Conservation (phyloP, 78 protist species). For the Chrysochromulina parva region DNA sequence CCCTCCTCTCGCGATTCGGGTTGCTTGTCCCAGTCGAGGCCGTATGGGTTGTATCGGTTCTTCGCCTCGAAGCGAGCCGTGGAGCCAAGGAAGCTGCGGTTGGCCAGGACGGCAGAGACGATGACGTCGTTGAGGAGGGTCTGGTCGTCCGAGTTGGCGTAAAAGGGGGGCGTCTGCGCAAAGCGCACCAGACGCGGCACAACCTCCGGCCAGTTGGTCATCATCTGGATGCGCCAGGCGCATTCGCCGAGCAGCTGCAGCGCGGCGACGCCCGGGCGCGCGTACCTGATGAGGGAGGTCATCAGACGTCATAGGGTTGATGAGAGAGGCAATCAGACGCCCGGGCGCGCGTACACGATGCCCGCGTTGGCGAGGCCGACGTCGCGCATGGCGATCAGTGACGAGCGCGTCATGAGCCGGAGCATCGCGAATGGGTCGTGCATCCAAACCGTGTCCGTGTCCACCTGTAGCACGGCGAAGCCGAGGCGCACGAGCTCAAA, state of each 20-base stretch:
- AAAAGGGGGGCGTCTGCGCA: not conserved
- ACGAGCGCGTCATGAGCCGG: not conserved
- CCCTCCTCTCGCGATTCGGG: no score
- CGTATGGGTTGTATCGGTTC: not conserved
- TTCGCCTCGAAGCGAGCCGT: not conserved
- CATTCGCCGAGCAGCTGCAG: not conserved
- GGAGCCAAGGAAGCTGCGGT: not conserved
- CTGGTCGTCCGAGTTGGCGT: constrained; percentile 6
- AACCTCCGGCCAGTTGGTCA: not conserved
- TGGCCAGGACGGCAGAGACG: not conserved
- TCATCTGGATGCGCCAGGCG: not conserved
- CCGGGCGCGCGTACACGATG: not conserved
- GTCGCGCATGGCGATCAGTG: not conserved
- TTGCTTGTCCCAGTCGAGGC: no score
- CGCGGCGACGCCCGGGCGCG: not conserved
- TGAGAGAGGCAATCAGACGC: not conserved
- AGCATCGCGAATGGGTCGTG: constrained; percentile 1
- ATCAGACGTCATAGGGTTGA: no score
- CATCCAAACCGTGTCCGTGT: not conserved
- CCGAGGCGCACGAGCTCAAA: not conserved
- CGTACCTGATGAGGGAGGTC: no score
- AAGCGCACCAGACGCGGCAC: not conserved
- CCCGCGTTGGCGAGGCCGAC: not conserved
- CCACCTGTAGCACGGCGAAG: not conserved
- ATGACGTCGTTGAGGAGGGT: not conserved